Evolutionary conservation across 2,329 filamentous ascomycete genomes (phyloP).

Genomic region (Trichoderma sp.): DNA sequence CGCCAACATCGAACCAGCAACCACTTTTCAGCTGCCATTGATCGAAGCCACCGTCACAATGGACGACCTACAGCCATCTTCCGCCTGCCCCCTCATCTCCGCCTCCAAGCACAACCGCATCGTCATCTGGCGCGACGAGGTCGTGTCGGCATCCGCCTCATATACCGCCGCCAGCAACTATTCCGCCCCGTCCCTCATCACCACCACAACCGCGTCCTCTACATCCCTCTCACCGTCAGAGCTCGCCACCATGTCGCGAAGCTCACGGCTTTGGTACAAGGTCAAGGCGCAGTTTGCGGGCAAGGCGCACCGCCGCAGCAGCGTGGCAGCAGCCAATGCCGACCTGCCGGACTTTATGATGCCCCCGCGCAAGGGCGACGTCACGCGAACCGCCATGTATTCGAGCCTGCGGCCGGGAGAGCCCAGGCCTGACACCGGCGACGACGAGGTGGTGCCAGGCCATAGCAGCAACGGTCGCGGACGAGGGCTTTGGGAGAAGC

Average conservation of each 20-base stretch:
- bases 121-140: conserved; percentile 50
- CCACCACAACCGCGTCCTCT: conserved; percentile 33
- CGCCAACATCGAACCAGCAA: background rate
- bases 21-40: background rate
- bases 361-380: conserved; percentile 18
- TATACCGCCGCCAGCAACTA: conserved; percentile 33
- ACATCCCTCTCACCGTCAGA: conserved; percentile 27
- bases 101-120: conserved; percentile 41
- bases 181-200: conserved; percentile 30
- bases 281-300: conserved; percentile 25
- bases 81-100: conserved; percentile 28
- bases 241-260: conserved; percentile 25
- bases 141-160: conserved; percentile 34
- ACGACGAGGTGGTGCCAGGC: conserved; percentile 23
- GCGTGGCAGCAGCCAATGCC: conserved; percentile 16
- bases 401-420: conserved; percentile 21
- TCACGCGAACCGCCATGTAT: conserved; percentile 38
- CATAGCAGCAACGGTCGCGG: conserved; percentile 26
- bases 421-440: conserved; percentile 18
- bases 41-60: background rate
- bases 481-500: conserved; percentile 34
- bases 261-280: conserved; percentile 26
- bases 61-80: background rate
- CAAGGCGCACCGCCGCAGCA: conserved; percentile 20
- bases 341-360: conserved; percentile 19